Conservation (phyloP, 768 basidiomycete species). For the Amyloporia xantha region DNA sequence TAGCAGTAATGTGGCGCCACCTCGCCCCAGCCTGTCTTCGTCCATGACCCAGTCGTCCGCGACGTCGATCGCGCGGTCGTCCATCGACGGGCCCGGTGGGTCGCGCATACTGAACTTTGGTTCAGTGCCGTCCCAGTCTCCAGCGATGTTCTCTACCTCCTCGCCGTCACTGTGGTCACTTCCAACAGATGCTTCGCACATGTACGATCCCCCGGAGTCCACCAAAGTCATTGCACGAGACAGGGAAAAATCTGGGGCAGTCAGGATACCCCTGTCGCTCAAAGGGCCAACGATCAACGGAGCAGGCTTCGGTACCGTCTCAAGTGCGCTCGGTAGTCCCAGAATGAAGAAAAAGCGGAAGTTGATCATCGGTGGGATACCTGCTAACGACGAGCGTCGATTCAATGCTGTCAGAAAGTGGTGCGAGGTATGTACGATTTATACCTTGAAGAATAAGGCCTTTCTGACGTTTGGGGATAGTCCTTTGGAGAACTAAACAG, state of each 20-base stretch:
- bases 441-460: no score
- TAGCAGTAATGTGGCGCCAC: slow-evolving; percentile 17
- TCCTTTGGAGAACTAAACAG: slow-evolving; percentile 72
- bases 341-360: slow-evolving; percentile 47
- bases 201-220: slow-evolving; percentile 30
- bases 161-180: slow-evolving; percentile 34
- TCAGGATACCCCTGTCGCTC: slow-evolving; percentile 28
- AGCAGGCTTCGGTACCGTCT: slow-evolving; percentile 17
- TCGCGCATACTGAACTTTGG: slow-evolving; percentile 28
- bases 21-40: slow-evolving; percentile 58
- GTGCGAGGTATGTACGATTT: slow-evolving; percentile 64
- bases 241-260: no score
- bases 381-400: slow-evolving; percentile 49
- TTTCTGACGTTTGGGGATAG: slow-evolving; percentile 27
- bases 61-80: slow-evolving; percentile 31
- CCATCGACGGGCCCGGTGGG: slow-evolving; percentile 32
- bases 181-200: slow-evolving; percentile 33
- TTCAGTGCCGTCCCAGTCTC: slow-evolving; percentile 29
- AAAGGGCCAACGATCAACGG: slow-evolving; percentile 13
- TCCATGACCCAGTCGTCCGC: slow-evolving; percentile 47
- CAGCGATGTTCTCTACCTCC: slow-evolving; percentile 27
- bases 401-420: slow-evolving; percentile 65
- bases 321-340: slow-evolving; percentile 18
- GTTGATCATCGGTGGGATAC: slow-evolving; percentile 66
- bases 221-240: slow-evolving; percentile 25